Percentiles rank a stretch among this genome's conserved stretches.
Conservation (phyloP, 768 basidiomycete genomes). For the Lactifluus echinatus region DNA sequence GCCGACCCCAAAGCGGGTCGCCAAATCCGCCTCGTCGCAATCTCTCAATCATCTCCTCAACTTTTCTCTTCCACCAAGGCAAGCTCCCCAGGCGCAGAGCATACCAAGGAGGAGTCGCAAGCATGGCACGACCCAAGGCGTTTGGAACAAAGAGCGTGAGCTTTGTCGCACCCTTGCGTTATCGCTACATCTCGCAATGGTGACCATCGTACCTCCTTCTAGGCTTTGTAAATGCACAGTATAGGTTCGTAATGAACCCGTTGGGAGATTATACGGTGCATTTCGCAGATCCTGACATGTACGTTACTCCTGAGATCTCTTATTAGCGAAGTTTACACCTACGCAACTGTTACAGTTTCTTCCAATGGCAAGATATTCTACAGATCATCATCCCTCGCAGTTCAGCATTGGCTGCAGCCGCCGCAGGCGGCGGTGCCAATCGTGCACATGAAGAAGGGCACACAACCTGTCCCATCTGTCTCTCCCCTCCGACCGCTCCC, state of each 20-base stretch:
- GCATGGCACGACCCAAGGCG: slow-evolving; percentile 49
- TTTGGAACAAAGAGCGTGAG: slow-evolving; percentile 92
- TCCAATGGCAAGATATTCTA: slow-evolving; percentile 93
- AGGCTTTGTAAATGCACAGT: slow-evolving; percentile 96
- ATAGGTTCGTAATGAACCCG: slow-evolving; percentile 92
- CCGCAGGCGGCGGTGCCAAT: slow-evolving; percentile 36
- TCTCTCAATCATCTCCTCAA: slow-evolving; percentile 83
- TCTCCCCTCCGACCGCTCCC: slow-evolving; percentile 82
- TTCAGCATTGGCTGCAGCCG: slow-evolving; percentile 61
- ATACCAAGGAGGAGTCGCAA: slow-evolving; percentile 72
- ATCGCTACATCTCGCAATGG: neutral
- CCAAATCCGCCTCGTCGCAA: slow-evolving; percentile 63
- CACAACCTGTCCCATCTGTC: slow-evolving; percentile 88
- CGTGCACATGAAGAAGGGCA: slow-evolving; percentile 46
- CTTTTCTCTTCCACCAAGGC: slow-evolving; percentile 86
- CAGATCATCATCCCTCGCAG: slow-evolving; percentile 89
- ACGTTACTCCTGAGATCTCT: slow-evolving; percentile 27
- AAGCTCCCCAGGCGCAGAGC: slow-evolving; percentile 46
- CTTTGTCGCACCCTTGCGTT: slow-evolving; percentile 21
- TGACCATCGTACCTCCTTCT: slow-evolving; percentile 19
- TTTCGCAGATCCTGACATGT: slow-evolving; percentile 97
- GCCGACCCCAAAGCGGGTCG: slow-evolving; percentile 45
- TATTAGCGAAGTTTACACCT: slow-evolving; percentile 17
- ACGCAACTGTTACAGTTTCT: slow-evolving; percentile 47
- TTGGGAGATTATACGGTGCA: slow-evolving; percentile 88